Conservation (phyloP, 768 basidiomycete species). For the Pilatotrama ljubarskyi region DNA sequence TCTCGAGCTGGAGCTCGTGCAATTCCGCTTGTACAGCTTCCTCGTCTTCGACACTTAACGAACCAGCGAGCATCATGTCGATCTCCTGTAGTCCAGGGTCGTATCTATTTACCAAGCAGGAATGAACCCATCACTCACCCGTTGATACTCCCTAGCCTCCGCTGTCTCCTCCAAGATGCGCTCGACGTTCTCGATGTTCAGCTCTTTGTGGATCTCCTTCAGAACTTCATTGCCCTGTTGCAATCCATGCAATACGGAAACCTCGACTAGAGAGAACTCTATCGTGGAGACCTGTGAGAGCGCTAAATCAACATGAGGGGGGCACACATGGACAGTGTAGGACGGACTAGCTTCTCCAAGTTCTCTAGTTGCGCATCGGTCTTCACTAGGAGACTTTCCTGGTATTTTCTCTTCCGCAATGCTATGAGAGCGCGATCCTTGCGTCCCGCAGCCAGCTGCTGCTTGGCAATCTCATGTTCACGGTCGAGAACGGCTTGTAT, state of each 20-base stretch:
- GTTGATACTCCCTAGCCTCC: constrained; percentile 91
- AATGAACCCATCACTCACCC: constrained; percentile 45
- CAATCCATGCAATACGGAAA: constrained; percentile 89
- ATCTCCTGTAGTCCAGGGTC: constrained; percentile 69
- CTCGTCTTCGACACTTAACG: constrained; percentile 86
- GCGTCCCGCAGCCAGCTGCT: constrained; percentile 76
- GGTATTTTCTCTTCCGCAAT: constrained; percentile 89
- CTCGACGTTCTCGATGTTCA: constrained; percentile 93
- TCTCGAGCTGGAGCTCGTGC: constrained; percentile 59
- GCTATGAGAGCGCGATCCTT: constrained; percentile 89
- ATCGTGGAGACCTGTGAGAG: constrained; percentile 82
- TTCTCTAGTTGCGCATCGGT: constrained; percentile 90
- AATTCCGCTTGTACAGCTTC: constrained; percentile 91
- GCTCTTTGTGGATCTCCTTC: constrained; percentile 91
- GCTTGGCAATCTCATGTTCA: constrained; percentile 87
- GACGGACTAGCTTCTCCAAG: constrained; percentile 80
- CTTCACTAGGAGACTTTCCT: constrained; percentile 81
- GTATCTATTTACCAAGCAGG: neutral
- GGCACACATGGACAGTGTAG: neutral
- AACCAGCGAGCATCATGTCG: constrained; percentile 79
- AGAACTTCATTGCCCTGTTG: constrained; percentile 93
- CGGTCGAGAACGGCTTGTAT: constrained; percentile 84
- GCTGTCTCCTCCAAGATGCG: constrained; percentile 88
- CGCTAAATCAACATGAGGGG: neutral
- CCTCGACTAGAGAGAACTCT: constrained; percentile 93